Evolutionary conservation across 768 basidiomycete genomes (phyloP), one percentile per base, ranked within the genome.

Genomic region (Chiua virens): DNA sequence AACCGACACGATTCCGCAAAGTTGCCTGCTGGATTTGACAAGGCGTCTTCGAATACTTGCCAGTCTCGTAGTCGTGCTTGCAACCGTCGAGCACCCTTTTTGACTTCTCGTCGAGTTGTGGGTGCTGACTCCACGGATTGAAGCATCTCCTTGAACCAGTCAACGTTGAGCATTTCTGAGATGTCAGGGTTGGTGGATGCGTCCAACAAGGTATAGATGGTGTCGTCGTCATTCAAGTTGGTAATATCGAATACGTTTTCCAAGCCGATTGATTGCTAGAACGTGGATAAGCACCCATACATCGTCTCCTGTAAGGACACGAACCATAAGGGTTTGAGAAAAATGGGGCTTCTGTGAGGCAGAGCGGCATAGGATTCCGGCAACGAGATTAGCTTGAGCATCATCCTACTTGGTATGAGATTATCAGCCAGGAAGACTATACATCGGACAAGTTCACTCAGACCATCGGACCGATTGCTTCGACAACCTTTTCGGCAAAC

Each of bases 131-230:
- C 59, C 9, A 69, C 38, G 10, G 67, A 59, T 42, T 7, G 54
- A 5, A 65, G 64, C 14, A 47, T 45, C 18, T 51, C 57, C 50
- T 62, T 32, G 68, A 68, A 36, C 70, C 67, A 57, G 64, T 66
- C 64, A 49, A 53, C 58, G 20, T 76, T 71, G 38, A 90, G 71
- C 39, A 76, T 63, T 25, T 74, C 75, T 0, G 88, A 81, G 48
- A 90, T 76, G 49, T 86, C 82, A 0, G 79, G 72, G 61, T 88
- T 89, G 10, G 84, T 70, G 15, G 79, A 74, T 3, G 88, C 88
- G 56, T 87, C 80, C 20, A 82, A 67, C n/a, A 90, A 73, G 41
- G 75, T 76, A 13, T 75, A 63, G 23, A 86, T 61, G 0, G 80
- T 86, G 25, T 71, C 70, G 47, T 84, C 77, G 40, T 66, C 65